Percentiles rank a stretch among this genome's conserved stretches.
Conservation (phyloP, 2,329 filamentous ascomycete species). For the Aureobasidium melanogenum region DNA sequence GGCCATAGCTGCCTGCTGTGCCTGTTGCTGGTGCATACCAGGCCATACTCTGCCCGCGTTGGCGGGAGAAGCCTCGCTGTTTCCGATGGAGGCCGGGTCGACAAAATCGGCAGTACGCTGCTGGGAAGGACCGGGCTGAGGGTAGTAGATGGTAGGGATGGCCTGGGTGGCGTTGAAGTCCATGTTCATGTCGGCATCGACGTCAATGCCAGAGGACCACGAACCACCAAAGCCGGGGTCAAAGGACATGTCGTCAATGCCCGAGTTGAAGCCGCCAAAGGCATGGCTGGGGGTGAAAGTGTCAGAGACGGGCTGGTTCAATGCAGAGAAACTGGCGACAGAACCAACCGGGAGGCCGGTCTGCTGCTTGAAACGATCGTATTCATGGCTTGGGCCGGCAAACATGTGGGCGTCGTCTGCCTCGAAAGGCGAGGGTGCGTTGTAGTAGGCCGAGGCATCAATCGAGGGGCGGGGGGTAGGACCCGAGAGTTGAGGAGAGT, state of each 20-base stretch:
- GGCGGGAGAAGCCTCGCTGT: conserved; percentile 49
- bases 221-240: conserved; percentile 46
- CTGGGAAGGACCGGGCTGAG: conserved; percentile 29
- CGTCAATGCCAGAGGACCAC: conserved; percentile 43
- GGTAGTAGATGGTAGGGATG: conserved; percentile 58
- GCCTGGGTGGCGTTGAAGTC: conserved; percentile 45
- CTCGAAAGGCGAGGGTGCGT: conserved; percentile 24
- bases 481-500: conserved; percentile 23
- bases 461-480: conserved; percentile 17
- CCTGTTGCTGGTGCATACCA: conserved; percentile 85
- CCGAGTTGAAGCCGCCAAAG: conserved; percentile 47
- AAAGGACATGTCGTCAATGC: conserved; percentile 61
- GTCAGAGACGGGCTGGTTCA: conserved; percentile 44
- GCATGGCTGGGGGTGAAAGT: conserved; percentile 49
- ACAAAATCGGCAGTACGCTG: conserved; percentile 46
- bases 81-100: conserved; percentile 63
- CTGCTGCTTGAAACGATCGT: conserved; percentile 91
- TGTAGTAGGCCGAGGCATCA: conserved; percentile 16
- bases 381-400: conserved; percentile 73
- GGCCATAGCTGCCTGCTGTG: conserved; percentile 52
- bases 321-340: conserved; percentile 67
- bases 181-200: conserved; percentile 57
- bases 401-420: conserved; percentile 28
- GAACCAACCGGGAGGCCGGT: conserved; percentile 85
- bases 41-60: conserved; percentile 70